phyloP scores from a whole-genome alignment of 306 rosid species.

The Malus domestica region ASM211411v1 NC_041801.1:19852501-19853000 shows the following conservation, averaged over 20 bases:
- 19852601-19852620: background rate
- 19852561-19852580: background rate
- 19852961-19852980: background rate
- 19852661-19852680: conserved; percentile 23
- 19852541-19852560: background rate
- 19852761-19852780: conserved; percentile 54
- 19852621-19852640: background rate
- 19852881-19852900: background rate
- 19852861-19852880: background rate
- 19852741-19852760: conserved; percentile 80
- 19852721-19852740: conserved; percentile 74
- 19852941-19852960: background rate
- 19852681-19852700: conserved; percentile 58
- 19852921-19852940: background rate
- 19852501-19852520: background rate
- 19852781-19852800: conserved; percentile 64
- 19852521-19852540: background rate
- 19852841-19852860: background rate
- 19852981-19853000: conserved; percentile 63
- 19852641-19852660: background rate
- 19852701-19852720: conserved; percentile 50
- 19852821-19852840: conserved; percentile 60
- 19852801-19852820: conserved; percentile 77
- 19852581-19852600: background rate
- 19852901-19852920: background rate